A percentile compares a stretch with the other conserved stretches of the same genome.
phyloP scores from a whole-genome alignment of 176 grass and related monocot genomes.

The Hyparrhenia diplandra region DNA sequence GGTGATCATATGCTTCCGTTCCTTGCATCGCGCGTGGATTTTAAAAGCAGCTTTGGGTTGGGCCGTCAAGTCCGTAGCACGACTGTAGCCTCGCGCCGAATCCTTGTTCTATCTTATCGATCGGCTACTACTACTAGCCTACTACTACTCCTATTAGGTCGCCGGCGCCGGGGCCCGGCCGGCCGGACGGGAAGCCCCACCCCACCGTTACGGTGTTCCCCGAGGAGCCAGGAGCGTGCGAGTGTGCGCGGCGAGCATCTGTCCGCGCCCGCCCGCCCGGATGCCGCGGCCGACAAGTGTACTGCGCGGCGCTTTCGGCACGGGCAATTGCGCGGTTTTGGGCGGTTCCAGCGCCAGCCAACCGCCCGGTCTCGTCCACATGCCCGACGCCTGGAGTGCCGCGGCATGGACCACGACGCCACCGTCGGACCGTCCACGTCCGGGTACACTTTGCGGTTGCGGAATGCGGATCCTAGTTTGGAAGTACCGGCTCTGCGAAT shows the following conservation, averaged over 20 bases:
- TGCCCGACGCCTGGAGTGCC: background rate
- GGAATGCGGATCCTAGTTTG: background rate
- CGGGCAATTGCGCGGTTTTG: conserved; percentile 5
- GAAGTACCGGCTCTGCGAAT: background rate
- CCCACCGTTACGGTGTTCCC: conserved; percentile 10
- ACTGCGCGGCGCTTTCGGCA: background rate
- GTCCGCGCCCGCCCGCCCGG: background rate
- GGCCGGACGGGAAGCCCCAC: background rate
- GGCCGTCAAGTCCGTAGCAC: background rate
- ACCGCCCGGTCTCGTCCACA: background rate
- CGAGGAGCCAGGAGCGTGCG: background rate
- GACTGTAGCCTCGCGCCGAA: background rate
- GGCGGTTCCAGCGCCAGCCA: conserved; percentile 6
- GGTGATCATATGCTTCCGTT: background rate
- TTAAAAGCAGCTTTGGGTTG: background rate
- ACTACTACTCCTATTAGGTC: background rate
- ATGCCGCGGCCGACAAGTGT: conserved; percentile 4
- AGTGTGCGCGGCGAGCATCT: background rate
- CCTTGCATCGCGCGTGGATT: background rate
- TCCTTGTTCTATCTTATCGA: background rate
- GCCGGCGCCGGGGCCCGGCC: background rate
- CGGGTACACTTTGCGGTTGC: no score
- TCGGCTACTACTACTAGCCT: background rate
- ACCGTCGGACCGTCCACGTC: background rate
- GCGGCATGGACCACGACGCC: background rate